phyloP scores from a whole-genome alignment of 2,329 filamentous ascomycete species.

The Botrytis sinoallii region DNA sequence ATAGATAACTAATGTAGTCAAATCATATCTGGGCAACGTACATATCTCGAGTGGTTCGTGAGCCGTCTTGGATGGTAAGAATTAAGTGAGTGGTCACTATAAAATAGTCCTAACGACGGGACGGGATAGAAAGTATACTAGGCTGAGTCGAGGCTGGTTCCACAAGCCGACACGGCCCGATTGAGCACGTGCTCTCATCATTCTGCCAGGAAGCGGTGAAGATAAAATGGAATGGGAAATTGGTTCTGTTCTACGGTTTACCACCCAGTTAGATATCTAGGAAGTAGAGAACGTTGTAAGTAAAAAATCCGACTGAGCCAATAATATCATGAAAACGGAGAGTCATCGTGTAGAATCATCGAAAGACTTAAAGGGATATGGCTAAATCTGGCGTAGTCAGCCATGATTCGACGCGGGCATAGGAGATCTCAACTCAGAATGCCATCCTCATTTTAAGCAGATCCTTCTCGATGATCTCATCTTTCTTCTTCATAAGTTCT shows the following conservation, averaged over 20 bases:
- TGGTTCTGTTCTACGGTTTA: not conserved
- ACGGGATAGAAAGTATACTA: not conserved
- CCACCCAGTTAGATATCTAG: too few relatives aligned
- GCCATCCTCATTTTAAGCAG: constrained; percentile 37
- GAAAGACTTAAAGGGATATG: not conserved
- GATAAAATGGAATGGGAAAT: not conserved
- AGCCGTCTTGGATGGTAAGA: not conserved
- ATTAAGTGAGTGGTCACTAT: not conserved
- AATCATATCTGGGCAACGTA: not conserved
- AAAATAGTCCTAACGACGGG: not conserved
- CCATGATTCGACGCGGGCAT: not conserved
- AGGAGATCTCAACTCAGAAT: constrained; percentile 17
- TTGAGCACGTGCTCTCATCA: not conserved
- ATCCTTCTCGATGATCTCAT: constrained; percentile 43
- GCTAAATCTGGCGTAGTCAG: not conserved
- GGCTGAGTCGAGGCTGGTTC: not conserved
- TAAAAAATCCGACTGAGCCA: not conserved
- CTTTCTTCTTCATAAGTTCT: constrained; percentile 42
- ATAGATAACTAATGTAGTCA: not conserved
- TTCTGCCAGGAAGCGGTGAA: not conserved
- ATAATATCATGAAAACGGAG: not conserved
- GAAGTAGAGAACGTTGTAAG: not conserved
- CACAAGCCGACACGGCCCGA: not conserved
- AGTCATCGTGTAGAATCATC: not conserved
- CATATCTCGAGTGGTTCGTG: not conserved